phyloP scores from a whole-genome alignment of 2,329 filamentous ascomycete genomes.

The Rutstroemia sp. region DNA sequence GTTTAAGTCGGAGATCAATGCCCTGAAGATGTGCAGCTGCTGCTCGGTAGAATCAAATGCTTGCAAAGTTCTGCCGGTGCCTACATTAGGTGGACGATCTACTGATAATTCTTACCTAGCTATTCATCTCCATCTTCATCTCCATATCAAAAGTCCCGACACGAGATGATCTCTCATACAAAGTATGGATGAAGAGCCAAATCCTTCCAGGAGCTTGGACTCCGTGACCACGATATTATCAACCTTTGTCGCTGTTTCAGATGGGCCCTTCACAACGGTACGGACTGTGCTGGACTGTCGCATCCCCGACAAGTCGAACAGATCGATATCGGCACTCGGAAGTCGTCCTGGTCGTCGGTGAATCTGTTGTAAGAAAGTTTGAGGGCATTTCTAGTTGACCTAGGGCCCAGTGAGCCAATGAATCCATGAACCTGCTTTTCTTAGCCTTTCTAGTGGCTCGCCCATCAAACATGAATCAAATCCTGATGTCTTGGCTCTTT shows the following conservation, averaged over 20 bases:
- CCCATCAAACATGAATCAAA: slow-evolving; percentile 1
- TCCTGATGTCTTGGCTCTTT: slow-evolving; percentile 5
- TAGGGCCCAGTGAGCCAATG: neutral
- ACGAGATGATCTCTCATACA: too few relatives aligned
- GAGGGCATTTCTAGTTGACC: neutral
- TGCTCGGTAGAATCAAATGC: too few relatives aligned
- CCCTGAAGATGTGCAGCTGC: neutral
- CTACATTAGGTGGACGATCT: too few relatives aligned
- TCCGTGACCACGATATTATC: neutral
- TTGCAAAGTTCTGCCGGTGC: too few relatives aligned
- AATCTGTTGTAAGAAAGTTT: too few relatives aligned
- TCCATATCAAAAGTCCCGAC: too few relatives aligned
- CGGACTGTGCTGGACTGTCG: neutral
- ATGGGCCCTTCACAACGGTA: neutral
- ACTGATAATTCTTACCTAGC: too few relatives aligned
- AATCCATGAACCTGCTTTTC: neutral
- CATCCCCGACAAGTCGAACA: too few relatives aligned
- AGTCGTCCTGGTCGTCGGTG: too few relatives aligned
- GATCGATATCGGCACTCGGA: too few relatives aligned
- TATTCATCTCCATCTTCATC: too few relatives aligned
- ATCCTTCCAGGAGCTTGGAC: neutral
- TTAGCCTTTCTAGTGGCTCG: neutral
- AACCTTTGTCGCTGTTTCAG: neutral
- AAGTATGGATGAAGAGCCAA: too few relatives aligned
- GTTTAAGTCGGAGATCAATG: slow-evolving; percentile 1